Conservation (phyloP, 2,329 filamentous ascomycete genomes). For the Aureobasidium sp. region DNA sequence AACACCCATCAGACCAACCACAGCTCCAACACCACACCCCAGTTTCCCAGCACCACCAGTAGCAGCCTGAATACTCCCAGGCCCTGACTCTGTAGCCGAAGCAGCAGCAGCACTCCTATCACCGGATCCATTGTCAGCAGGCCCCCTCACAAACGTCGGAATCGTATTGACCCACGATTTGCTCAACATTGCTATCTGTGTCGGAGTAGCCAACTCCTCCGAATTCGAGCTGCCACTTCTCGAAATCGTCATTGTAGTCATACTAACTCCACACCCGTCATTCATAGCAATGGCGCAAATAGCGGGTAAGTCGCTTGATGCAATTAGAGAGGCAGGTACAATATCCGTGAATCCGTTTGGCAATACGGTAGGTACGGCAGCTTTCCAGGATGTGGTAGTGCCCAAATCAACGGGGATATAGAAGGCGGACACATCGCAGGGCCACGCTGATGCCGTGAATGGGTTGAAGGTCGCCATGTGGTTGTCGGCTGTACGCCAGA, state of each 20-base stretch:
- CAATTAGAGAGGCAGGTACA: background rate
- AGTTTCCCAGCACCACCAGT: background rate
- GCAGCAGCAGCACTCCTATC: background rate
- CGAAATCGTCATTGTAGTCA: background rate
- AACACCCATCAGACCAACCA: slow-evolving; percentile 1
- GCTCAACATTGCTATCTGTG: background rate
- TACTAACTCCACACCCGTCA: background rate
- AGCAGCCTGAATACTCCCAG: background rate
- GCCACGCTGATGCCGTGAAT: background rate
- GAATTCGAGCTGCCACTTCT: no score
- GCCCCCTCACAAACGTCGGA: slow-evolving; percentile 41
- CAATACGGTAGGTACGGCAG: background rate
- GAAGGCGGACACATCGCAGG: background rate
- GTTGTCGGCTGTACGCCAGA: background rate
- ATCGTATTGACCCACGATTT: slow-evolving; percentile 23
- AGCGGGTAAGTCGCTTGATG: background rate
- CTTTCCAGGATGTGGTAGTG: background rate
- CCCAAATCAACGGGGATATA: background rate
- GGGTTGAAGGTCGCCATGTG: background rate
- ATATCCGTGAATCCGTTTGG: background rate
- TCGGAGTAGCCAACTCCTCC: no score
- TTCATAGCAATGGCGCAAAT: background rate
- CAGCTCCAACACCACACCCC: background rate
- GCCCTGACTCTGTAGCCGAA: background rate
- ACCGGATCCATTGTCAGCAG: slow-evolving; percentile 20